phyloP scores from a whole-genome alignment of 371 early-diverging fungal species.

The Syncephalastrum monosporum region DNA sequence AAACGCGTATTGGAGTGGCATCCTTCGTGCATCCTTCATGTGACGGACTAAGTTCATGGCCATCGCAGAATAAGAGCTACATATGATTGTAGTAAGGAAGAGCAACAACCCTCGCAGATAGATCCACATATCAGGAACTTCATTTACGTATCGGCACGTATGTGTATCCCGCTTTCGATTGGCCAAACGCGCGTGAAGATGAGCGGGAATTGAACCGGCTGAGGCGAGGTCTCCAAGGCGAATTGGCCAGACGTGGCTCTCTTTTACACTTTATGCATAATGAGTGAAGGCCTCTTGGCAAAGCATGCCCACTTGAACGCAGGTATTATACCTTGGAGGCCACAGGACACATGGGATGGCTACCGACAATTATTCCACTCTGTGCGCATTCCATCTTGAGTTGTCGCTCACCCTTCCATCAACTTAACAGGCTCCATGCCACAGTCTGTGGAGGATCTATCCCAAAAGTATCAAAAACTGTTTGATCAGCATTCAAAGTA shows the following conservation, averaged over 20 bases:
- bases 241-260: background rate
- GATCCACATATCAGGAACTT: too few species aligned
- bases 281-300: slow-evolving; percentile 39
- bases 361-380: background rate
- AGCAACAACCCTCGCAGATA: too few species aligned
- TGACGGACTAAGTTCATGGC: too few species aligned
- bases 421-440: slow-evolving; percentile 35
- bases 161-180: too few species aligned
- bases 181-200: too few species aligned
- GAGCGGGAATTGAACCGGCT: too few species aligned
- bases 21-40: too few species aligned
- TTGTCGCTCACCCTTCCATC: background rate
- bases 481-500: slow-evolving; percentile 66
- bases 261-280: slow-evolving; percentile 15
- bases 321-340: slow-evolving; percentile 13
- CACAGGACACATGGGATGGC: background rate
- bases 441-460: slow-evolving; percentile 57
- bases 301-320: slow-evolving; percentile 34
- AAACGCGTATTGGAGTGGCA: too few species aligned
- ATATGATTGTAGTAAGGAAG: too few species aligned
- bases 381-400: background rate
- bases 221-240: too few species aligned
- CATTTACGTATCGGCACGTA: too few species aligned
- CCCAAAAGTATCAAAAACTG: slow-evolving; percentile 59
- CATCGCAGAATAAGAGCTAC: too few species aligned